Base-by-base conservation (phyloP, 192 early-diverging fungal genomes). In the Umbelopsis ramanniana region DNA sequence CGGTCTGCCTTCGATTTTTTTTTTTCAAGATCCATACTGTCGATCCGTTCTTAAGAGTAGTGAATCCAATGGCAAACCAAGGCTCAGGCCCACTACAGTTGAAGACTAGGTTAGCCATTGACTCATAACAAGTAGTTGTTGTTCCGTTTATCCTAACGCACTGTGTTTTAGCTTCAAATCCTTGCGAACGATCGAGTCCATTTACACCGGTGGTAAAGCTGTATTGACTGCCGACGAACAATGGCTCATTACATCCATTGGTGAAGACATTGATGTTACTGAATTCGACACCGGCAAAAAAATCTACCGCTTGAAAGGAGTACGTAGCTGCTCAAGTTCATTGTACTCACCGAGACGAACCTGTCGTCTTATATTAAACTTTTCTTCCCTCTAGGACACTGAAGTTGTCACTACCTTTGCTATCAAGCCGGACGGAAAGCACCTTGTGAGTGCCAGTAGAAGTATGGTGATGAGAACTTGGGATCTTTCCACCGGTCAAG, bases 161-260 rank as follows among this genome's bases (percentile, higher is more conserved):
- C 43, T 17, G 29, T 37, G 0, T 26, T 37, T 24, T 67, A 94
- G 93, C 79, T 93, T 90, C 86, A 89, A 91, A 55, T 84, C 86
- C 46, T 83, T 87, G 57, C 86, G 85, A 79, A 90, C 91, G 15
- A 93, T 96, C 76, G 93, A 95, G 79, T 92, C 94, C 15, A 89
- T 96, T 45, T 98, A 95, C 75, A 95, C 94, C 19, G 96, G 96
- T 70, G 96, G 96, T 23, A 89, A 94, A 71, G 91, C 90, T 43
- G 88, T 74, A 57, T 78, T 92, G 43, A 84, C 89, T 52, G 53
- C 81, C 26, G 91, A 94, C 71, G 92, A 90, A 72, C 76, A 82
- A 60, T 84, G 72, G 66, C 79, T 98, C 46, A 87, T 93, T 66
- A 90, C 96, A 7, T 89, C 93, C 14, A 81, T 92, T 68, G 93